Conservation (phyloP, 2,329 filamentous ascomycete genomes). For the Coniella vitis region DNA sequence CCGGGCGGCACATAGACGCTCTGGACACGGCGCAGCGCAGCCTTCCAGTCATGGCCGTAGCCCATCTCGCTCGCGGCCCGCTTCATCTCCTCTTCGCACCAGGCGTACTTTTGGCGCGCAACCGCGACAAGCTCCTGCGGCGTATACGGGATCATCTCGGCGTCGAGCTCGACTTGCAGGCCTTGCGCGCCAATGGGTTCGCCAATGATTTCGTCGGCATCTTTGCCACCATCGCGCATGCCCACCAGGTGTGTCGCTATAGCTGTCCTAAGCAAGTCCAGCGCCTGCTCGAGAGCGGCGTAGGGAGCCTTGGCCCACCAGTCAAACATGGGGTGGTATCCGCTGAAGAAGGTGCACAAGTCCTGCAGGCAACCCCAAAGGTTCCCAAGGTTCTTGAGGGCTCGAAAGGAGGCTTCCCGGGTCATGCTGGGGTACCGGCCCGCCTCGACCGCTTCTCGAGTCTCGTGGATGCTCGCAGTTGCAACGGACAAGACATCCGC, state of each 20-base stretch:
- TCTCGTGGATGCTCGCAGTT: slow-evolving; percentile 25
- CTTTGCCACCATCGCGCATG: slow-evolving; percentile 31
- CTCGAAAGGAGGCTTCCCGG: slow-evolving; percentile 39
- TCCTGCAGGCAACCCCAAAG: slow-evolving; percentile 37
- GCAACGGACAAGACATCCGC: slow-evolving; percentile 35
- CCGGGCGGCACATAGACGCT: slow-evolving; percentile 46
- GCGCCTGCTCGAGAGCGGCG: slow-evolving; percentile 28
- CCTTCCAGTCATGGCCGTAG: slow-evolving; percentile 41
- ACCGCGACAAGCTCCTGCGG: slow-evolving; percentile 49
- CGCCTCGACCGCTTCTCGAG: slow-evolving; percentile 28
- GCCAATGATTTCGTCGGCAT: slow-evolving; percentile 45
- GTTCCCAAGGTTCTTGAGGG: slow-evolving; percentile 34
- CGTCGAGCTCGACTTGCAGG: slow-evolving; percentile 43
- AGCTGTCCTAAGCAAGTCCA: slow-evolving; percentile 29
- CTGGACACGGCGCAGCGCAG: slow-evolving; percentile 50
- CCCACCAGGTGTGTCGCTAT: slow-evolving; percentile 39
- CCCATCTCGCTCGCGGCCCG: slow-evolving; percentile 42
- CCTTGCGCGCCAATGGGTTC: slow-evolving; percentile 48
- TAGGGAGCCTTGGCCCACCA: slow-evolving; percentile 49
- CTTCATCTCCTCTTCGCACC: slow-evolving; percentile 50
- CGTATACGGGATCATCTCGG: slow-evolving; percentile 52
- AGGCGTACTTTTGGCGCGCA: slow-evolving; percentile 43
- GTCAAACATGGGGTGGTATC: slow-evolving; percentile 49
- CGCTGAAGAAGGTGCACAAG: slow-evolving; percentile 43
- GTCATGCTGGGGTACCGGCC: slow-evolving; percentile 21